A percentile compares a stretch with the other conserved stretches of the same genome.
phyloP scores from a whole-genome alignment of 208 protist genomes.

The Acanthamoeba sp. region DNA sequence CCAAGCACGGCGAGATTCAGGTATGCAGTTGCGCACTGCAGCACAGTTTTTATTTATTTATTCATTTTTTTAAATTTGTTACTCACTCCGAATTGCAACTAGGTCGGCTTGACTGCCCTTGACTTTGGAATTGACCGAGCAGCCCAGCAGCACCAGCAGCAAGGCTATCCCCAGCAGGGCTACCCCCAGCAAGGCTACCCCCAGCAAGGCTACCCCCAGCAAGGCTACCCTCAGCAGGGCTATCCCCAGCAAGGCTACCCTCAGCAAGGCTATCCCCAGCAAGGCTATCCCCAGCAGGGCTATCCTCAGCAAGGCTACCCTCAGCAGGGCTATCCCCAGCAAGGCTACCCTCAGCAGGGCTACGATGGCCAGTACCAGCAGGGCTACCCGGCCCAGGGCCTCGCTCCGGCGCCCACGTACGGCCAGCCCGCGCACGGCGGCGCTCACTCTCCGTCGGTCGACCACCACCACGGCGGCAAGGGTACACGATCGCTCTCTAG shows the following conservation, averaged over 20 bases:
- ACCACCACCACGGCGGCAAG: not conserved
- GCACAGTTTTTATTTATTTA: too few species aligned
- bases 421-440: not conserved
- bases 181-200: not conserved
- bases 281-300: conserved; percentile 11
- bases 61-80: too few species aligned
- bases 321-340: not conserved
- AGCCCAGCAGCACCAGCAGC: conserved; percentile 10
- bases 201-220: not conserved
- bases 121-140: conserved; percentile 5
- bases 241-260: not conserved
- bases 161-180: not conserved
- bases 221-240: not conserved
- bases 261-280: too few species aligned
- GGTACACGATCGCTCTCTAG: not conserved
- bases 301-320: not conserved
- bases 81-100: not conserved
- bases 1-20: conserved; percentile 10
- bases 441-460: not conserved
- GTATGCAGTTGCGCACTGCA: not conserved
- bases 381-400: conserved; percentile 1
- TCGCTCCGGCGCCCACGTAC: not conserved
- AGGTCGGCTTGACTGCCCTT: conserved; percentile 7
- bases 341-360: not conserved
- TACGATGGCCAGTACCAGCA: not conserved